phyloP scores from a whole-genome alignment of 306 rosid species.

The Lotus japonicus region DNA sequence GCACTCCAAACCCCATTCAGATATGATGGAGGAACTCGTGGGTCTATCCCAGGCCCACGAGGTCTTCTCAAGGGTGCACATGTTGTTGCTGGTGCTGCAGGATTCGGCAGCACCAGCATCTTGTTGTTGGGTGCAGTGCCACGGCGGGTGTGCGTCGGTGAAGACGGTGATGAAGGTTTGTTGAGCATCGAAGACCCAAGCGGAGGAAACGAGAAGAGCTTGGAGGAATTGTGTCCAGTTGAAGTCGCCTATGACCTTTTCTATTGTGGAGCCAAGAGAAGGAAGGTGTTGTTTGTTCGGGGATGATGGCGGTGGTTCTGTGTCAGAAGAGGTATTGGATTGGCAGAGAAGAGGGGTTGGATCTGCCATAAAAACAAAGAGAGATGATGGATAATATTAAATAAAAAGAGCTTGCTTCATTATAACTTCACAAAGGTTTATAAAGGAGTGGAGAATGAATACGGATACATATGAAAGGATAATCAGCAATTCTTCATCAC shows the following conservation, averaged over 20 bases:
- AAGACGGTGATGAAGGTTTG: slow-evolving; percentile 55
- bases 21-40: slow-evolving; percentile 26
- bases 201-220: slow-evolving; percentile 38
- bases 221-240: slow-evolving; percentile 46
- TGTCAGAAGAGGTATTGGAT: neutral
- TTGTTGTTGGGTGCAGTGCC: slow-evolving; percentile 55
- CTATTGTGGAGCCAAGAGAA: slow-evolving; percentile 46
- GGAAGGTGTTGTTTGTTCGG: slow-evolving; percentile 9
- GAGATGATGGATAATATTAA: no score
- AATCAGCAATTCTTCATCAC: no score
- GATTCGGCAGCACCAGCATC: neutral
- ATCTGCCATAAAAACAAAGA: neutral
- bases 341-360: neutral
- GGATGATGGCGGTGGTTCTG: neutral
- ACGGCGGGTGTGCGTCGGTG: slow-evolving; percentile 46
- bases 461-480: no score
- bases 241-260: slow-evolving; percentile 36
- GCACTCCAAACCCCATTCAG: slow-evolving; percentile 49
- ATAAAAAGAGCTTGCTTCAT: neutral
- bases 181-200: slow-evolving; percentile 60
- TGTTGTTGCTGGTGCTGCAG: neutral
- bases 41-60: slow-evolving; percentile 58
- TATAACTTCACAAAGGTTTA: neutral
- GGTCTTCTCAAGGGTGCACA: slow-evolving; percentile 31
- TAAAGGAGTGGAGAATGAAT: no score